Evolutionary conservation across 2,329 filamentous ascomycete species (phyloP).

Genomic region (Polychaeton citri): DNA sequence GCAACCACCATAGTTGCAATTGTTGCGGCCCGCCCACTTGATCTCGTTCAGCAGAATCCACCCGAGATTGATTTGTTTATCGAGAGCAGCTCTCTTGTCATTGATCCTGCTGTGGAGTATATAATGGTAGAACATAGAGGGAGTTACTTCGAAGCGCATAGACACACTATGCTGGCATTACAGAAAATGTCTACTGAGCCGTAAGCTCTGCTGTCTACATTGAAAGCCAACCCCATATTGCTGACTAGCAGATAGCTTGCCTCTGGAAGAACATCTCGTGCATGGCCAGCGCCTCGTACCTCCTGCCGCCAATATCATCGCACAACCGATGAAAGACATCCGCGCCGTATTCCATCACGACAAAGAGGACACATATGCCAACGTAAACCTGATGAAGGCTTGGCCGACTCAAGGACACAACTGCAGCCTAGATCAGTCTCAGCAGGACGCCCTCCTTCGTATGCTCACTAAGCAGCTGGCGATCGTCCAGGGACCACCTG

Average conservation of each 20-base stretch:
- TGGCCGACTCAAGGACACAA: constrained; percentile 38
- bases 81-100: constrained; percentile 43
- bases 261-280: constrained; percentile 50
- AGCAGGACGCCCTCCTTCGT: constrained; percentile 51
- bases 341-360: constrained; percentile 15
- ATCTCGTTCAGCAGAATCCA: constrained; percentile 47
- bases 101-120: constrained; percentile 57
- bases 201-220: constrained; percentile 23
- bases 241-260: no score
- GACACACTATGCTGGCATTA: constrained; percentile 59
- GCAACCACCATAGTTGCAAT: constrained; percentile 55
- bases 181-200: constrained; percentile 49
- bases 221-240: no score
- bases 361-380: constrained; percentile 26
- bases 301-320: constrained; percentile 39
- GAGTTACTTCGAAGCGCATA: constrained; percentile 65
- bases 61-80: constrained; percentile 68
- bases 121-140: constrained; percentile 65
- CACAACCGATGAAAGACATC: constrained; percentile 39
- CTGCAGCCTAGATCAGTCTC: constrained; percentile 51
- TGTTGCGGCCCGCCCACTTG: constrained; percentile 55
- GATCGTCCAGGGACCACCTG: constrained; percentile 73
- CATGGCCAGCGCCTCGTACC: constrained; percentile 31
- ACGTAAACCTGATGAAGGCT: constrained; percentile 39
- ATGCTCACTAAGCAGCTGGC: constrained; percentile 62